Evolutionary conservation across 331 rosid species (phyloP).

Genomic region (Phaseolus coccineus): DNA sequence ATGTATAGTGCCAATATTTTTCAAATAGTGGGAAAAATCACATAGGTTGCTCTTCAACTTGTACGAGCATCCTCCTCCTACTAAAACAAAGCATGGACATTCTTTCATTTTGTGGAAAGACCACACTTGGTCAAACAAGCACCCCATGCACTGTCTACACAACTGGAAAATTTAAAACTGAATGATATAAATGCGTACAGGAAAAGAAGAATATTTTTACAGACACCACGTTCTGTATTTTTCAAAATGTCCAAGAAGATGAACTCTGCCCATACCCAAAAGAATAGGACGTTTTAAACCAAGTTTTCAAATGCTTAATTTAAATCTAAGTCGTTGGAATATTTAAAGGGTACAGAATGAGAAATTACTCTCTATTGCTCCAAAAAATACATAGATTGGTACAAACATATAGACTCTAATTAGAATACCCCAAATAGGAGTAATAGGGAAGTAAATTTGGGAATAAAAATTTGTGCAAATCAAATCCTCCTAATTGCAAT

Average conservation of each 20-base stretch:
- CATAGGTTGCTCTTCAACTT: background rate
- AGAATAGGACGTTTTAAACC: conserved; percentile 29
- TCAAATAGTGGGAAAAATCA: conserved; percentile 14
- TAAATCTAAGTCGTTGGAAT: conserved; percentile 6
- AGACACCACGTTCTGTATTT: conserved; percentile 33
- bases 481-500: background rate
- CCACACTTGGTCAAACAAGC: background rate
- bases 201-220: conserved; percentile 8
- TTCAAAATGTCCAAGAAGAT: conserved; percentile 26
- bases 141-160: conserved; percentile 33
- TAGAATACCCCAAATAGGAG: background rate
- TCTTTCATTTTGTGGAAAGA: conserved; percentile 24
- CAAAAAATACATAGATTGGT: background rate
- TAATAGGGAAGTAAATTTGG: background rate
- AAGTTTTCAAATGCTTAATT: conserved; percentile 10
- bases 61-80: conserved; percentile 23
- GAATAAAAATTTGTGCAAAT: background rate
- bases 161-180: conserved; percentile 26
- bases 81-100: background rate
- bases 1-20: conserved; percentile 10
- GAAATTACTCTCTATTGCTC: background rate
- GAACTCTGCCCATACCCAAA: conserved; percentile 28
- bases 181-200: conserved; percentile 6
- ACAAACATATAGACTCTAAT: background rate
- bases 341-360: background rate